Evolutionary conservation across 2,329 filamentous ascomycete species (phyloP).

Genomic region (Fusarium luffae): DNA sequence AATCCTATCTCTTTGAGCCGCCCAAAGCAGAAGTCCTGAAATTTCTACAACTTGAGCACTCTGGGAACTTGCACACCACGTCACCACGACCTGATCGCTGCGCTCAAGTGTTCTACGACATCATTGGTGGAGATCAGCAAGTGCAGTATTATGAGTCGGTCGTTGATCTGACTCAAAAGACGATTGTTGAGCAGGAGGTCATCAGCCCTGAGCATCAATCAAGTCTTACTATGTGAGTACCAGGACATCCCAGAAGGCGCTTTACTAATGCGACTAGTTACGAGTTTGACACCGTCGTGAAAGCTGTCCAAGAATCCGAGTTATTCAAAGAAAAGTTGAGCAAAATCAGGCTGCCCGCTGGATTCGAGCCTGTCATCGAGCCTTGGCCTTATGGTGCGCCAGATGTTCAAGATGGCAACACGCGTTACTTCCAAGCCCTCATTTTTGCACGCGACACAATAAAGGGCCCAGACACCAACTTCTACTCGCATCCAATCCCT

Average conservation of each 20-base stretch:
- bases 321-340: slow-evolving; percentile 49
- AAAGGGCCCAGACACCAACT: slow-evolving; percentile 60
- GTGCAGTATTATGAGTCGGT: slow-evolving; percentile 51
- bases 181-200: slow-evolving; percentile 43
- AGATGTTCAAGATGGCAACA: slow-evolving; percentile 46
- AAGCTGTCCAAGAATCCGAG: slow-evolving; percentile 45
- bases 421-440: slow-evolving; percentile 50
- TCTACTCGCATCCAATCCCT: slow-evolving; percentile 65
- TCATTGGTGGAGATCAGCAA: slow-evolving; percentile 44
- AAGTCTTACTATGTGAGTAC: slow-evolving; percentile 47
- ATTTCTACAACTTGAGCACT: slow-evolving; percentile 60
- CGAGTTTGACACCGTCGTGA: slow-evolving; percentile 51
- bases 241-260: too few relatives aligned
- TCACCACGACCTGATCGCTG: slow-evolving; percentile 49
- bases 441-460: slow-evolving; percentile 48
- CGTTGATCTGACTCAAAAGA: slow-evolving; percentile 47
- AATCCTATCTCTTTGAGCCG: slow-evolving; percentile 63
- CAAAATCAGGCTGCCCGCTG: slow-evolving; percentile 43
- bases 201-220: slow-evolving; percentile 47
- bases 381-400: slow-evolving; percentile 51
- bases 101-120: slow-evolving; percentile 56
- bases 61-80: slow-evolving; percentile 45
- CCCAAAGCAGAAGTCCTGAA: slow-evolving; percentile 58
- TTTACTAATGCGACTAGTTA: neutral
- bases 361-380: slow-evolving; percentile 49